Evolutionary conservation across 106 monocot genomes (phyloP), one percentile per base, ranked within the genome.

Genomic region (Dendrobium catenatum): DNA sequence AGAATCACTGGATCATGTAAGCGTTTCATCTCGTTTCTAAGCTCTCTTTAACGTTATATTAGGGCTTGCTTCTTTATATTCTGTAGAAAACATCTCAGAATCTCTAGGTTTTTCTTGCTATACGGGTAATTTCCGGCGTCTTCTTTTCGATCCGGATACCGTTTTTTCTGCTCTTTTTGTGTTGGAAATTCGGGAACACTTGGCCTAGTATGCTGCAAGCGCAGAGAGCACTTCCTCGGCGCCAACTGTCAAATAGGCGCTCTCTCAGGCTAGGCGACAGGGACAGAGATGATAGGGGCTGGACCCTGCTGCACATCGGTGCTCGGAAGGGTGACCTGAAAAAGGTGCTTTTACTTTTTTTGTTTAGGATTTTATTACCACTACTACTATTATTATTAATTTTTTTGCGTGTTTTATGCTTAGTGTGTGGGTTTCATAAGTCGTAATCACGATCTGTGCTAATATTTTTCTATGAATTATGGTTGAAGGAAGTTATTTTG

Each of bases 261-360:
- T 81, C 68, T 8, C 82, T 88, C 43, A 84, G 74, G 37, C 81
- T 61, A n/a, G 79, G 78, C 17, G 79, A 18, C 55, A 68, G 55
- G 51, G 89, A 88, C n/a, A 83, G 84, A 51, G 88, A 93, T 26
- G 93, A 93, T 42, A 78, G 93, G 9, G 93, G 90, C 3, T 93
- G 93, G 93, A 93, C 86, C 33, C 85, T 77, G 20, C 88, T 93
- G 9, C 93, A 93, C 61, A 72, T 93, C 24, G 88, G 85, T 76
- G 85, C 93, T 16, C 82, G 84, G 27, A 93, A 88, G 80, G 93
- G 93, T n/a, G 88, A 93, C 72, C 81, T 88, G 66, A 93, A 88
- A 74, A 86, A 85, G 90, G 93, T 90, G 72, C 9, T 54, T 79
- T 58, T 78, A 4, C 22, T 37, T 41, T 46, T 9, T 75, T 80